phyloP scores from a whole-genome alignment of 768 basidiomycete species.

The Phanerodontia chrysosporium region DNA sequence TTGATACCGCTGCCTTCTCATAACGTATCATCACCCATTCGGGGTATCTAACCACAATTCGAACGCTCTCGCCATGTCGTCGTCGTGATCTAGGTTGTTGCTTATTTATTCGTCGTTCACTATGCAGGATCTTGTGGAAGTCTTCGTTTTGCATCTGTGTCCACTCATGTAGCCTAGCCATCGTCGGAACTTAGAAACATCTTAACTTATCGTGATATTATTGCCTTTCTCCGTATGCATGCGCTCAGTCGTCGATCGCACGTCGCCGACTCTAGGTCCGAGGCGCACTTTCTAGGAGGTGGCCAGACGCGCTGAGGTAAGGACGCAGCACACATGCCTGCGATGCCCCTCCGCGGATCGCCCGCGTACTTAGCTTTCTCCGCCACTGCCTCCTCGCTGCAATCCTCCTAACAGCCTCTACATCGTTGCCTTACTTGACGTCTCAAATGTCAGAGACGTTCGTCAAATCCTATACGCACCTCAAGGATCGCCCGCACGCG shows the following conservation, averaged over 20 bases:
- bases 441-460: slow-evolving; percentile 49
- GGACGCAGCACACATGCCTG: background rate
- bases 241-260: background rate
- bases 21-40: background rate
- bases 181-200: too few species aligned
- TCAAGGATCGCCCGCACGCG: slow-evolving; percentile 62
- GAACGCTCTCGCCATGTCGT: too few species aligned
- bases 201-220: too few species aligned
- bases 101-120: too few species aligned
- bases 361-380: background rate
- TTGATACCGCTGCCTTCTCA: background rate
- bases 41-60: too few species aligned
- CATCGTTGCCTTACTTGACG: background rate
- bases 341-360: background rate
- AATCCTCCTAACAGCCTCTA: background rate
- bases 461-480: slow-evolving; percentile 65
- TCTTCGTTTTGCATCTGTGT: too few species aligned
- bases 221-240: too few species aligned
- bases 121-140: too few species aligned
- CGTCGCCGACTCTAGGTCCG: background rate
- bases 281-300: background rate
- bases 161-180: too few species aligned
- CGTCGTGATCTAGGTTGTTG: too few species aligned
- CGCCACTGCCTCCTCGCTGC: background rate
- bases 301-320: background rate